Evolutionary conservation across 371 early-diverging fungal species (phyloP).

Genomic region (Lichtheimia hyalospora): DNA sequence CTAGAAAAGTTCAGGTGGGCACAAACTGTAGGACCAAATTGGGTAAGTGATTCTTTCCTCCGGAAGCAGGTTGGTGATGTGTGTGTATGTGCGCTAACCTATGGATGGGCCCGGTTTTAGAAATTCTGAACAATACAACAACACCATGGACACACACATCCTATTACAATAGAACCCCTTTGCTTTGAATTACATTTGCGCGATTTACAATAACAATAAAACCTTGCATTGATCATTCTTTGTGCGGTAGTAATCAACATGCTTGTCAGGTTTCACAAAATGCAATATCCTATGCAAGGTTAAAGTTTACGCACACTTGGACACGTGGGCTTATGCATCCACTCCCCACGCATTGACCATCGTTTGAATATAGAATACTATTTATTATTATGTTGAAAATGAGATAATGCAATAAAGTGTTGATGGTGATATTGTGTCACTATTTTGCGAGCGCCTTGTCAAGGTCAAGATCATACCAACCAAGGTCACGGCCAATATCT

Average conservation of each 20-base stretch:
- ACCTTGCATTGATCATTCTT: no score
- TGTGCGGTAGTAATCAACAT: not conserved
- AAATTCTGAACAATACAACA: slow-evolving; percentile 2
- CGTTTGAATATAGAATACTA: not conserved
- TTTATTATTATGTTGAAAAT: not conserved
- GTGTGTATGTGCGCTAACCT: not conserved
- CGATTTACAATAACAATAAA: not conserved
- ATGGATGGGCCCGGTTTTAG: not conserved
- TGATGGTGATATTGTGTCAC: not conserved
- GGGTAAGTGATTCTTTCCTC: slow-evolving; percentile 32
- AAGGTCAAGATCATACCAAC: slow-evolving; percentile 37
- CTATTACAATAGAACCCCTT: not conserved
- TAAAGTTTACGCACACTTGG: not conserved
- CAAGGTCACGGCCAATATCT: slow-evolving; percentile 52
- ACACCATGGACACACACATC: no score
- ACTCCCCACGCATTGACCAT: not conserved
- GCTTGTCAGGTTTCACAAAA: not conserved
- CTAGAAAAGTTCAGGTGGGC: slow-evolving; percentile 98
- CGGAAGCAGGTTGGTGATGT: not conserved
- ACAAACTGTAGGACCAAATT: slow-evolving; percentile 68
- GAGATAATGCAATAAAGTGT: not conserved
- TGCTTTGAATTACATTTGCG: not conserved
- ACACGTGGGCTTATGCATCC: not conserved
- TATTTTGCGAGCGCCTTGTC: not conserved
- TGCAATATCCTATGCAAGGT: no score